Base-by-base conservation (phyloP, 2,329 filamentous ascomycete species). In the Fusarium marasasianum region DNA sequence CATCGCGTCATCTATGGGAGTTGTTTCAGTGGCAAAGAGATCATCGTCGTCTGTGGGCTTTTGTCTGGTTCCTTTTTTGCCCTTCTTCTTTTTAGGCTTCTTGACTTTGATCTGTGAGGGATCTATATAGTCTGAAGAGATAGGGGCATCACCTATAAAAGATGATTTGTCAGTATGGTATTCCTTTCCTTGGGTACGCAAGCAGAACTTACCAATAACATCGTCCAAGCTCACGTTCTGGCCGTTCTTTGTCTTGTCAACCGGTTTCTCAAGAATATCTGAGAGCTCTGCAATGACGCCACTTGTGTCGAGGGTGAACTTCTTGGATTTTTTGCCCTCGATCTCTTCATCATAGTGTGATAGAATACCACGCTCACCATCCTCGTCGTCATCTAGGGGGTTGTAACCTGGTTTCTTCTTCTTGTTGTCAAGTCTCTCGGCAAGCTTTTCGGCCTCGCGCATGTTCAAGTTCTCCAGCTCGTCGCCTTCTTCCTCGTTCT, bases 291-390 rank as follows among this genome's bases (percentile, higher is more conserved):
- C 88, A 31, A 86, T 91, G 40, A 90, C 91, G 6, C 95, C 95
- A 70, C 91, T 88, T 6, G 91, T 91, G 81, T 97, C 94, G 22
- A 99, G 86, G 0, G 94, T 98, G 78, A 99, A 99, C 31, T 89
- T 89, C 81, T 97, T 98, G 63, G 88, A 86, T 84, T 97, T 96
- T 83, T 97, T 98, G 63, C 95, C 95, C 41, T 93, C 90, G 60
- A 98, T 97, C 79, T 98, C 96, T 73, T 98, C 96, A 77, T 98
- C 96, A 79, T 99, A 99, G 77, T 99, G 96, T 20, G 93, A 90
- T 47, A 99, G 84, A 31, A 99, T 91, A 11, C 89, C 88, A 24
- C 88, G 88, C 66, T 91, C 86, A 18, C 89, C 92, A 31, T 88
- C 88, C 35, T 91, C 88, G 50, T 93, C 92, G 40, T 92, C 86